Conservation (phyloP, 176 grass and related monocot species). For the Puccinellia tenuiflora region DNA sequence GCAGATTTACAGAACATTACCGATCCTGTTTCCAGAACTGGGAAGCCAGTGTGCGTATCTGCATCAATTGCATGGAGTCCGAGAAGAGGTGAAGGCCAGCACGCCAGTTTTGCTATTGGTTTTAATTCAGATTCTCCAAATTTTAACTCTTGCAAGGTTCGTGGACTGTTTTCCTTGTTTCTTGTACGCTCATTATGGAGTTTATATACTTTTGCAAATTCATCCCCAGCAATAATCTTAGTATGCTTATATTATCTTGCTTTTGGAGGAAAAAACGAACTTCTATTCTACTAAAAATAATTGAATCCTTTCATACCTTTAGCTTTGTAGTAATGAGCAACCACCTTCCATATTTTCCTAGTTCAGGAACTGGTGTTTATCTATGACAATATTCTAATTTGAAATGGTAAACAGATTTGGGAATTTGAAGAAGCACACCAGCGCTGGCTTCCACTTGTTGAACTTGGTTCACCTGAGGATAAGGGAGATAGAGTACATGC, state of each 20-base stretch:
- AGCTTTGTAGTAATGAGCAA: background rate
- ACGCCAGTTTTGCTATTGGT: conserved; percentile 82
- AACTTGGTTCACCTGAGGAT: conserved; percentile 64
- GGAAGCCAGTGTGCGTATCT: conserved; percentile 57
- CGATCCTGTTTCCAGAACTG: conserved; percentile 64
- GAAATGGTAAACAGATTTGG: conserved; percentile 66
- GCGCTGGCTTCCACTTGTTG: conserved; percentile 75
- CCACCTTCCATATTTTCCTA: background rate
- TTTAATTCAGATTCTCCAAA: conserved; percentile 82
- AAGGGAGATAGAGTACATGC: conserved; percentile 63
- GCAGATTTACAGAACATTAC: conserved; percentile 86
- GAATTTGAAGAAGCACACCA: conserved; percentile 89
- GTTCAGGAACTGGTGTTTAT: background rate
- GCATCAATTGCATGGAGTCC: conserved; percentile 83
- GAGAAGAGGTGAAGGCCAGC: conserved; percentile 48
- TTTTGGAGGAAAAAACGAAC: conserved; percentile 2
- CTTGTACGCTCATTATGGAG: background rate
- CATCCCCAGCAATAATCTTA: background rate
- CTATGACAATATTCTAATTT: conserved; percentile 19
- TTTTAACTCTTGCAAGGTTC: conserved; percentile 86
- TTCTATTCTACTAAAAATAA: background rate
- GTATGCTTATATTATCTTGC: background rate
- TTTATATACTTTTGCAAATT: conserved; percentile 1
- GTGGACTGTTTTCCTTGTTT: conserved; percentile 13
- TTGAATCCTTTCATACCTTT: conserved; percentile 5